Evolutionary conservation across 2,329 filamentous ascomycete genomes (phyloP), one percentile per base, ranked within the genome.

Genomic region (Trichophyton mentagrophytes): DNA sequence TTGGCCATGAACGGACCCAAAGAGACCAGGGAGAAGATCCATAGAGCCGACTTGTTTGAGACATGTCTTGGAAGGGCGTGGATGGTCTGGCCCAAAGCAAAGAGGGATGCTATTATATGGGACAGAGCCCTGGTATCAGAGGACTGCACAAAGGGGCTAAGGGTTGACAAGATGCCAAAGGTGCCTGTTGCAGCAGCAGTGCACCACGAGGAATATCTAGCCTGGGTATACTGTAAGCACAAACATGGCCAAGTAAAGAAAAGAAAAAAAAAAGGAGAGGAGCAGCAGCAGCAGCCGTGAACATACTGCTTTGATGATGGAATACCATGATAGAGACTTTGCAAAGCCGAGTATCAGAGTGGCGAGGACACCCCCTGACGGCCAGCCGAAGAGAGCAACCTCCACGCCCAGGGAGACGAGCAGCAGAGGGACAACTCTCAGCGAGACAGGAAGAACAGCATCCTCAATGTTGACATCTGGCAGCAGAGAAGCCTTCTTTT

Each of bases 251-350:
- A 15, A 9, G 3, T 13, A 30, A 17, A 27, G 30, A n/a, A 38
- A 22, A 22, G 3, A 22, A 22, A 1, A 22, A 22, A 22, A 22
- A 22, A 22, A 22, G 22, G 22, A 13, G 25, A 27, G 5, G 25
- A n/a, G n/a, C n/a, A 27, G 25, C 4, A 27, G 25, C 25, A 6
- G 25, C 25, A 27, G 25, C 25, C 25, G 25, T 27, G 25, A 27
- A 57, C 58, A 55, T 49, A 62, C 61, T 60, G 55, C 58, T 60
- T 62, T 40, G 58, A 60, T 36, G 13, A 62, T 20, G 33, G 57
- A 60, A 62, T 55, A 62, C 61, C 61, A 62, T n/a, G 30, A 55
- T 30, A 60, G 17, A n/a, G 58, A 51, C 33, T 60, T 60, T 22
- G 53, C 20, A 2, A 53, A 40, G 7, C 51, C 61, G 22, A 58